These are phyloP conservation scores for Ascoidea asiatica DNA, from an alignment of 805 yeast species.

Conservation along the genomic window DNA sequence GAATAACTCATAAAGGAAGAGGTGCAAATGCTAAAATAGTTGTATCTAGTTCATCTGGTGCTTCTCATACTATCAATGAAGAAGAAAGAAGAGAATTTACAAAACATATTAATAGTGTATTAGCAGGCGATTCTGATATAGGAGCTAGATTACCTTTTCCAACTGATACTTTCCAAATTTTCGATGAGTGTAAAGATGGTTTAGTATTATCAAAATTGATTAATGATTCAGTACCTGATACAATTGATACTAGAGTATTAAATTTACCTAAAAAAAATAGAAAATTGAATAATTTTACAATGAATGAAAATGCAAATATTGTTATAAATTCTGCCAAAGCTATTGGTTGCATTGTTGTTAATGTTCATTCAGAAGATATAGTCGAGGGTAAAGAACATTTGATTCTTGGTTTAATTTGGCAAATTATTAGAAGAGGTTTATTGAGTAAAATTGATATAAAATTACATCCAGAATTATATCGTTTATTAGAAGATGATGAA, in stretches of 20 bases:
- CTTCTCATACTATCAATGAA: constrained; percentile 92
- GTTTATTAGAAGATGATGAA: constrained; percentile 90
- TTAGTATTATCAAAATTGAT: constrained; percentile 83
- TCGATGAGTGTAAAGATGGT: constrained; percentile 95
- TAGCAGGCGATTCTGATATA: constrained; percentile 77
- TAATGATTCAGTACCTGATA: constrained; percentile 96
- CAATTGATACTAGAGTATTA: constrained; percentile 94
- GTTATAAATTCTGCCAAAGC: constrained; percentile 98
- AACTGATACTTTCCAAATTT: constrained; percentile 85
- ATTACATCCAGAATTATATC: constrained; percentile 89
- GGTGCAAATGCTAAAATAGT: constrained; percentile 64
- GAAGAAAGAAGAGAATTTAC: constrained; percentile 96
- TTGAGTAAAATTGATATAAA: constrained; percentile 92
- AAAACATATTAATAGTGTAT: constrained; percentile 84
- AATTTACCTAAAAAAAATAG: constrained; percentile 77
- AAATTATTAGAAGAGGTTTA: constrained; percentile 91
- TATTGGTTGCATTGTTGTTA: constrained; percentile 95
- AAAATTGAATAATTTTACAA: constrained; percentile 80
- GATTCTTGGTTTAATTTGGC: constrained; percentile 90
- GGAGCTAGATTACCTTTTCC: constrained; percentile 85
- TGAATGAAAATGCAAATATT: constrained; percentile 93
- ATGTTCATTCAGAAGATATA: constrained; percentile 92
- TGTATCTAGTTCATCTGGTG: constrained; percentile 74
- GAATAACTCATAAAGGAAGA: constrained; percentile 28
- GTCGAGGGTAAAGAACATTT: constrained; percentile 90